A percentile compares a stretch with the other conserved stretches of the same genome.
Conservation (phyloP, 2,329 filamentous ascomycete species). For the Botrytis fabae region DNA sequence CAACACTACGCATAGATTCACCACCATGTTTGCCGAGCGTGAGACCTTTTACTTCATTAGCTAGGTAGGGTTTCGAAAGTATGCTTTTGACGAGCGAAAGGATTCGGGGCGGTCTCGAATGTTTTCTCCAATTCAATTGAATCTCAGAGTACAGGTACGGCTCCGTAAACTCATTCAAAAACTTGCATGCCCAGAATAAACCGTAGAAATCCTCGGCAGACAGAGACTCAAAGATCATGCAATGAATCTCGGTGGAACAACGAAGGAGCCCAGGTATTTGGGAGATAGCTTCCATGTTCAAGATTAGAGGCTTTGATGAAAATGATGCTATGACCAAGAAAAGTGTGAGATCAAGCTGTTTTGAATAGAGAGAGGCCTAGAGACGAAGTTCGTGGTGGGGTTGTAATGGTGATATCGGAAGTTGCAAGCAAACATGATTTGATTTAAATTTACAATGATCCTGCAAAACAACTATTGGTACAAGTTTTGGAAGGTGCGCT, state of each 20-base stretch:
- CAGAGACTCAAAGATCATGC: not conserved
- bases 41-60: not conserved
- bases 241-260: not conserved
- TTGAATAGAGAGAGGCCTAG: fast-evolving
- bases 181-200: not conserved
- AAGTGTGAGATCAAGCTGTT: not conserved
- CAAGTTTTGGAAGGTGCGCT: not conserved
- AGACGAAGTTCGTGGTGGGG: not conserved
- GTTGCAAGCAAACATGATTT: not conserved
- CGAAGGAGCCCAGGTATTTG: not conserved
- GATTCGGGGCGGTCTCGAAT: not conserved
- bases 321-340: not conserved
- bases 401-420: not conserved
- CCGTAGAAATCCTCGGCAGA: not conserved
- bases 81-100: not conserved
- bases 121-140: not conserved
- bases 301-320: not conserved
- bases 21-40: not conserved
- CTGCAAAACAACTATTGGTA: not conserved
- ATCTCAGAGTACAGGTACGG: not conserved
- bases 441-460: not conserved
- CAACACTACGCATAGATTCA: not conserved
- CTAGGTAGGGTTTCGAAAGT: not conserved
- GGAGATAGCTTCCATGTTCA: not conserved
- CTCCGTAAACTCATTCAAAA: not conserved